Percentiles rank a stretch among this genome's conserved stretches.
Conservation (phyloP, 2,329 filamentous ascomycete genomes). For the Curvularia verruculosa region DNA sequence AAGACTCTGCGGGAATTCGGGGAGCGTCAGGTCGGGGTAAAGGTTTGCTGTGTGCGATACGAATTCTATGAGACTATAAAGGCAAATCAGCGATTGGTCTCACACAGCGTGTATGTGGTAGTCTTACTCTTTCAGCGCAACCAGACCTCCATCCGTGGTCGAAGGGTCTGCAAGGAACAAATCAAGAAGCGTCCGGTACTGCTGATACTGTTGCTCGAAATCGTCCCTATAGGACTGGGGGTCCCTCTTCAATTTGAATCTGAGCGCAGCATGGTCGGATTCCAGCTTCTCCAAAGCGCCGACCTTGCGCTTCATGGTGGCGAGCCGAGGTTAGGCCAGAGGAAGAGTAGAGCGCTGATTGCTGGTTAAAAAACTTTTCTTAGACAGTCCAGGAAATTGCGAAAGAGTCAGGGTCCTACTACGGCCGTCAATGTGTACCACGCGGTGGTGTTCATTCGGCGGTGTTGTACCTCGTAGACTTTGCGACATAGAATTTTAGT, state of each 20-base stretch:
- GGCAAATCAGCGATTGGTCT: background rate
- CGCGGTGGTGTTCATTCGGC: background rate
- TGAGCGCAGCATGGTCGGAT: conserved; percentile 73
- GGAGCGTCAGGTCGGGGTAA: conserved; percentile 79
- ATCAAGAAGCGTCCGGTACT: conserved; percentile 89
- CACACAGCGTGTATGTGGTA: background rate
- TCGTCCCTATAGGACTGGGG: conserved; percentile 83
- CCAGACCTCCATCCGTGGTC: conserved; percentile 76
- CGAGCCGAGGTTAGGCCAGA: background rate
- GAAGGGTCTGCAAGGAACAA: conserved; percentile 87
- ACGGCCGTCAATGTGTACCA: background rate
- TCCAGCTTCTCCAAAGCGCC: conserved; percentile 95
- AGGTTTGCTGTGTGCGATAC: conserved; percentile 93
- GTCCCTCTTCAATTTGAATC: conserved; percentile 74
- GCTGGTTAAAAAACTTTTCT: background rate
- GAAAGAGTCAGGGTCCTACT: background rate
- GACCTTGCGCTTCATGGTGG: conserved; percentile 77
- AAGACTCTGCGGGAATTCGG: conserved; percentile 76
- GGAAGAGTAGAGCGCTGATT: background rate
- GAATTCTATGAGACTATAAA: conserved; percentile 74
- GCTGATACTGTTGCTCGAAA: conserved; percentile 84
- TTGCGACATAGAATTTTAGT: conserved; percentile 27
- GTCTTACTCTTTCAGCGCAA: conserved; percentile 76
- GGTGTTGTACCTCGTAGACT: conserved; percentile 15
- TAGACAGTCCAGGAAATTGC: background rate